These are phyloP conservation scores for Zygotorulaspora sp. DNA, from an alignment of 805 yeast species.

Conservation along the genomic window DNA sequence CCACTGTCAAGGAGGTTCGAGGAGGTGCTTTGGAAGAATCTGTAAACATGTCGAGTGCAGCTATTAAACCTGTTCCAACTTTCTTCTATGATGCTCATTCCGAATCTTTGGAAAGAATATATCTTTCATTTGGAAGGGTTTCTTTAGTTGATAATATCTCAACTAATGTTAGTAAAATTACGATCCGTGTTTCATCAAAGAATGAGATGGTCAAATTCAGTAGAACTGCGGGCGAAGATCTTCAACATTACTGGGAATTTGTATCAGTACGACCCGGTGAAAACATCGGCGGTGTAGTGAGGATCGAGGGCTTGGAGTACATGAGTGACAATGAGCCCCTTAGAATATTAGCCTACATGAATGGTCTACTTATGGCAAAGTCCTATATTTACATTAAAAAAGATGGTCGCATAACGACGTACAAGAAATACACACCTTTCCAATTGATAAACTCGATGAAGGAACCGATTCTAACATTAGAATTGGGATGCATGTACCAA, in stretches of 20 bases:
- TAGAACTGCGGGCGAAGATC: conserved; percentile 62
- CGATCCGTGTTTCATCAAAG: conserved; percentile 32
- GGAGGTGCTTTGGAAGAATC: conserved; percentile 41
- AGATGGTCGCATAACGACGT: conserved; percentile 46
- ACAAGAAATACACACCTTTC: conserved; percentile 39
- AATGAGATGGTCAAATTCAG: conserved; percentile 51
- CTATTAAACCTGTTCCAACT: conserved; percentile 51
- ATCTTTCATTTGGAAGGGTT: conserved; percentile 51
- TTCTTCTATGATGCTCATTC: conserved; percentile 57
- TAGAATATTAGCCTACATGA: conserved; percentile 52
- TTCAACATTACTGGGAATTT: conserved; percentile 57
- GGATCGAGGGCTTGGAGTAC: conserved; percentile 53
- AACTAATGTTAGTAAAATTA: conserved; percentile 22
- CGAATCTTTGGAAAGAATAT: conserved; percentile 54
- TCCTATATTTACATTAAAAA: conserved; percentile 49
- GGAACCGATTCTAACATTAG: conserved; percentile 44
- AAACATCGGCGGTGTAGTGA: conserved; percentile 64
- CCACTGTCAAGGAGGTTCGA: conserved; percentile 70
- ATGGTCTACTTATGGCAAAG: conserved; percentile 59
- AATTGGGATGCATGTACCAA: conserved; percentile 57
- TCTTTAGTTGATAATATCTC: conserved; percentile 16
- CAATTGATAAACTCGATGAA: conserved; percentile 43
- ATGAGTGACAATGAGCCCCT: conserved; percentile 50
- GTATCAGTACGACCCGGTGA: conserved; percentile 70
- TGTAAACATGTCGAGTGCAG: conserved; percentile 51